phyloP scores from a whole-genome alignment of 768 basidiomycete species.

The Rhodocollybia butyracea region DNA sequence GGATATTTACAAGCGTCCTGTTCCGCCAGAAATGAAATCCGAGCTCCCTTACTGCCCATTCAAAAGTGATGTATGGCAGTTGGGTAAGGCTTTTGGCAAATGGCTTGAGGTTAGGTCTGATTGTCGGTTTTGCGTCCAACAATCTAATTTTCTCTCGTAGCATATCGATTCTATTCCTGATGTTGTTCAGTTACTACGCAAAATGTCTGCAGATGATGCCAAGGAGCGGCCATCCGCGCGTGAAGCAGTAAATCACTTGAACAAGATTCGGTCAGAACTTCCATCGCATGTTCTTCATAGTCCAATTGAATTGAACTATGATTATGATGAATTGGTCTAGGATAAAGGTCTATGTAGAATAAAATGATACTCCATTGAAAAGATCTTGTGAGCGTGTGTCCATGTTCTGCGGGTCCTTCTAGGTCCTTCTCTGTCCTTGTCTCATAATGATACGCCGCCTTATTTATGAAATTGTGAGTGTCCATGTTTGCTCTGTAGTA shows the following conservation, averaged over 20 bases:
- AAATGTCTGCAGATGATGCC: background rate
- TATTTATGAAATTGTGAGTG: no score
- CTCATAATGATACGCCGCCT: no score
- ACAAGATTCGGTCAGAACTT: background rate
- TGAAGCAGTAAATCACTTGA: background rate
- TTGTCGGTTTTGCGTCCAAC: background rate
- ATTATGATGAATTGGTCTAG: no score
- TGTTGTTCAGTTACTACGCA: background rate
- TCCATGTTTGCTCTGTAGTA: no score
- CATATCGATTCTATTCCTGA: background rate
- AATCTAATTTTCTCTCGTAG: background rate
- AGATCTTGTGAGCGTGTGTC: no score
- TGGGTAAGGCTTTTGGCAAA: background rate
- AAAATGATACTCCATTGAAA: no score
- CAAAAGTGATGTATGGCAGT: constrained; percentile 11
- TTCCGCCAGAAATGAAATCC: constrained; percentile 1
- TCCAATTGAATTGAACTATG: background rate
- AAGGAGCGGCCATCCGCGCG: background rate
- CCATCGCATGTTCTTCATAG: background rate
- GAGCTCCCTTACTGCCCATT: constrained; percentile 7
- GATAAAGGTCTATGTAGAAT: no score
- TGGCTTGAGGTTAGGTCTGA: background rate
- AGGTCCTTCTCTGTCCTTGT: no score
- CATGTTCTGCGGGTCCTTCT: no score
- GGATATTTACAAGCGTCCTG: background rate